Evolutionary conservation across 192 early-diverging fungal species (phyloP).

Genomic region (Podila verticillata): DNA sequence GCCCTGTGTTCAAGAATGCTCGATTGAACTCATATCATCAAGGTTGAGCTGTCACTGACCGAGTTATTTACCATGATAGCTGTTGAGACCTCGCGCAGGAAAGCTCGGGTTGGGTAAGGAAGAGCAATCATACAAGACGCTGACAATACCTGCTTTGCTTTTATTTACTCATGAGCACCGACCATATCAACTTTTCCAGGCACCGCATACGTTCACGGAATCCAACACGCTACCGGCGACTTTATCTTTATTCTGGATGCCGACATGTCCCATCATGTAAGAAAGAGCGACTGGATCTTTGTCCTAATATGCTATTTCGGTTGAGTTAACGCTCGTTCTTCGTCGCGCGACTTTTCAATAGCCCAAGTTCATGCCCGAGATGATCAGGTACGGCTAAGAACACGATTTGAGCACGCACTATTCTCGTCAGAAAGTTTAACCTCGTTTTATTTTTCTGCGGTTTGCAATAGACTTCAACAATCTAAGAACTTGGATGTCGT

Average conservation of each 20-base stretch:
- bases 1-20: background rate
- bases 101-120: constrained; percentile 87
- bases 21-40: background rate
- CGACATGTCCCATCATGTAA: constrained; percentile 98
- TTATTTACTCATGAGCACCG: background rate
- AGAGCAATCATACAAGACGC: background rate
- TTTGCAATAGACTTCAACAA: constrained; percentile 72
- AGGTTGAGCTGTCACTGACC: background rate
- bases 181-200: constrained; percentile 47
- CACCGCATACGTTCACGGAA: constrained; percentile 95
- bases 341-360: constrained; percentile 32
- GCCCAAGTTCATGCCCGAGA: constrained; percentile 97
- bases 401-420: background rate
- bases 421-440: no score
- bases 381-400: constrained; percentile 71
- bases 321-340: background rate
- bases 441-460: background rate
- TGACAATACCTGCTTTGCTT: background rate
- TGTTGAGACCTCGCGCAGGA: constrained; percentile 91
- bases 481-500: constrained; percentile 90
- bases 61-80: constrained; percentile 46
- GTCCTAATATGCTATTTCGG: background rate
- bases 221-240: constrained; percentile 93
- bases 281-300: background rate
- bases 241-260: constrained; percentile 99